Evolutionary conservation across 164 flowering plant genomes (phyloP).

Genomic region (Nelumbo lutea): DNA sequence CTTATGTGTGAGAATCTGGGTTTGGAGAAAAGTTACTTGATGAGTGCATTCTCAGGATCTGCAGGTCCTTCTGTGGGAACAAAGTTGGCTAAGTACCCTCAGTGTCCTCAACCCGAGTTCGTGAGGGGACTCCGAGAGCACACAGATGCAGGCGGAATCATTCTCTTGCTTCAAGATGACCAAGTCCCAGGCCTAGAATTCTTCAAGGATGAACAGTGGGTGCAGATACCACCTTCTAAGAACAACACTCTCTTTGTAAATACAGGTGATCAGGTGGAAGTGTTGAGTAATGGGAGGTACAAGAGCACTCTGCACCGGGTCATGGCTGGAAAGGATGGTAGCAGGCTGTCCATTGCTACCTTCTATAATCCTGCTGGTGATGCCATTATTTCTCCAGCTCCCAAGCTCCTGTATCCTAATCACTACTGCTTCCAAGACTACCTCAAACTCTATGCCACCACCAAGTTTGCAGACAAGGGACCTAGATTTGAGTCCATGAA

Average conservation of each 20-base stretch:
- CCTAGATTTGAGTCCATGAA: conserved; percentile 63
- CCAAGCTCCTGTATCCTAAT: conserved; percentile 46
- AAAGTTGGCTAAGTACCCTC: conserved; percentile 71
- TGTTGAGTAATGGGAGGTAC: conserved; percentile 65
- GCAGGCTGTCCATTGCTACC: conserved; percentile 75
- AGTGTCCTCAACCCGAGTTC: conserved; percentile 58
- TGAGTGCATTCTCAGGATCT: conserved; percentile 50
- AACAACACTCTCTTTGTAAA: conserved; percentile 59
- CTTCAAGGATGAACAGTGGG: conserved; percentile 66
- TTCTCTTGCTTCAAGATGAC: conserved; percentile 82
- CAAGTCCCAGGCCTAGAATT: conserved; percentile 71
- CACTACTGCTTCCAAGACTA: conserved; percentile 56
- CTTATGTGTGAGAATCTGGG: conserved; percentile 79
- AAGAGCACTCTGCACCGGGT: conserved; percentile 65
- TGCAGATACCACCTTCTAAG: conserved; percentile 56
- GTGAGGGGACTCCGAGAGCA: conserved; percentile 78
- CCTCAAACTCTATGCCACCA: conserved; percentile 52
- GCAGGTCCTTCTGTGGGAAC: conserved; percentile 67
- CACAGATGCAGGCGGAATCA: conserved; percentile 83
- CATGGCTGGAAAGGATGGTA: conserved; percentile 51
- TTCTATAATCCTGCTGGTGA: conserved; percentile 80
- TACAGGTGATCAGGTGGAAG: conserved; percentile 72
- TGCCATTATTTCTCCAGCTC: conserved; percentile 67
- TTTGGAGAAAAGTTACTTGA: conserved; percentile 51
- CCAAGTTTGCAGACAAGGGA: conserved; percentile 59